Evolutionary conservation across 352 stramenopile species (phyloP).

Genomic region (Pythium monospermum): DNA sequence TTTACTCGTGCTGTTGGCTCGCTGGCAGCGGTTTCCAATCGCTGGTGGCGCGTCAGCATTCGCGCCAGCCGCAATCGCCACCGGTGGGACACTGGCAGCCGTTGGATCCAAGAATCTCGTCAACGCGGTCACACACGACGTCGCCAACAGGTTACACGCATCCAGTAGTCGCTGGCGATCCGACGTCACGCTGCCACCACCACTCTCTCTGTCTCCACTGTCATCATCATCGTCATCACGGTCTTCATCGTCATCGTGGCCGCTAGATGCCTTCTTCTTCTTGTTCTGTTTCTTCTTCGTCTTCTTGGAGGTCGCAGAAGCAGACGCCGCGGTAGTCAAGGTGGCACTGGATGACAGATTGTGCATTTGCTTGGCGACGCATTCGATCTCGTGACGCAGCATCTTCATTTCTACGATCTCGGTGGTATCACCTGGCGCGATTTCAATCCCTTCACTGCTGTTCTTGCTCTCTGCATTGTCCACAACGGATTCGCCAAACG

Average conservation of each 20-base stretch:
- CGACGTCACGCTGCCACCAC: too few relatives aligned
- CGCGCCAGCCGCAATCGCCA: not conserved
- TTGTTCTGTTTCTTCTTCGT: too few relatives aligned
- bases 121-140: slow-evolving; percentile 53
- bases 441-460: slow-evolving; percentile 3
- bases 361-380: slow-evolving; percentile 37
- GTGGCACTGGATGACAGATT: too few relatives aligned
- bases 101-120: slow-evolving; percentile 48
- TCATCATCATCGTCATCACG: slow-evolving; percentile 13
- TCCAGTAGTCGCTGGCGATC: slow-evolving; percentile 41
- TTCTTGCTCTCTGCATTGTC: not conserved
- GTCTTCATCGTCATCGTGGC: slow-evolving; percentile 7
- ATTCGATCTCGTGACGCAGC: slow-evolving; percentile 56
- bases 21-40: slow-evolving; percentile 9
- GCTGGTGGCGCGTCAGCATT: not conserved
- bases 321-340: too few relatives aligned
- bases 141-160: slow-evolving; percentile 57
- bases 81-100: slow-evolving; percentile 10
- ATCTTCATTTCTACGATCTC: slow-evolving; percentile 72
- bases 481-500: not conserved
- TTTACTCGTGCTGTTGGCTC: slow-evolving; percentile 22
- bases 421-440: slow-evolving; percentile 37
- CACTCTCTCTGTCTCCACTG: too few relatives aligned
- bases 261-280: too few relatives aligned
- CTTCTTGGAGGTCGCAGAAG: too few relatives aligned